These are phyloP conservation scores for Candida nanaspora DNA, from an alignment of 805 yeast species.

Conservation along the genomic window DNA sequence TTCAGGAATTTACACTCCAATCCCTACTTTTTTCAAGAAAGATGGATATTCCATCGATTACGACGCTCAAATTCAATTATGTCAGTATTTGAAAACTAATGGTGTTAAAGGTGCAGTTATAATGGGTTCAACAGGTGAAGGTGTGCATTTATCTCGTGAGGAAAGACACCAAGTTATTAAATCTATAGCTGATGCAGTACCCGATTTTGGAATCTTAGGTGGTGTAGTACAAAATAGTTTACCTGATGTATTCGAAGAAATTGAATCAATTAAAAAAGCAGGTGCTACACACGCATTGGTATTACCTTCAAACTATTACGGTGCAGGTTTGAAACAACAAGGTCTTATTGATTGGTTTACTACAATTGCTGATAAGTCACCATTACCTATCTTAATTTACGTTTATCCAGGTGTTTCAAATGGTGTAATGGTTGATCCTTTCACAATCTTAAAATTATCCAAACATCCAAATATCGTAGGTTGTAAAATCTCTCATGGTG, in stretches of 20 bases:
- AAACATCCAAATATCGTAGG: constrained; percentile 44
- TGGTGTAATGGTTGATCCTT: constrained; percentile 29
- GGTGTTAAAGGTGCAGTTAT: constrained; percentile 44
- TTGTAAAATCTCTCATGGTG: constrained; percentile 44
- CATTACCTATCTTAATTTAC: constrained; percentile 38
- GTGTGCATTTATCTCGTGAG: constrained; percentile 38
- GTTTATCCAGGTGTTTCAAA: constrained; percentile 46
- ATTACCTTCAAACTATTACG: constrained; percentile 42
- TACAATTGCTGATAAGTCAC: constrained; percentile 34
- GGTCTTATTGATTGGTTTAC: constrained; percentile 40
- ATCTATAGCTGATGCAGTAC: constrained; percentile 28
- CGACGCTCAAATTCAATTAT: constrained; percentile 39
- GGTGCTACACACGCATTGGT: constrained; percentile 35
- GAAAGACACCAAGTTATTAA: constrained; percentile 34
- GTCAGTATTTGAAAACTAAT: constrained; percentile 31
- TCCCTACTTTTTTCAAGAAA: constrained; percentile 45
- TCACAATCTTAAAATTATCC: constrained; percentile 33
- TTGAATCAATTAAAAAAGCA: constrained; percentile 26
- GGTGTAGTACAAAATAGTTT: constrained; percentile 43
- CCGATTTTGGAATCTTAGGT: constrained; percentile 35
- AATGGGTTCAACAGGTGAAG: constrained; percentile 52
- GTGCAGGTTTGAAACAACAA: constrained; percentile 35
- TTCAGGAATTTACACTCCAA: constrained; percentile 45
- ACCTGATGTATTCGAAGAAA: constrained; percentile 36
- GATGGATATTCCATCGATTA: constrained; percentile 33